Base-by-base conservation (phyloP, 2,329 filamentous ascomycete genomes). In the Scedosporium apiospermum region DNA sequence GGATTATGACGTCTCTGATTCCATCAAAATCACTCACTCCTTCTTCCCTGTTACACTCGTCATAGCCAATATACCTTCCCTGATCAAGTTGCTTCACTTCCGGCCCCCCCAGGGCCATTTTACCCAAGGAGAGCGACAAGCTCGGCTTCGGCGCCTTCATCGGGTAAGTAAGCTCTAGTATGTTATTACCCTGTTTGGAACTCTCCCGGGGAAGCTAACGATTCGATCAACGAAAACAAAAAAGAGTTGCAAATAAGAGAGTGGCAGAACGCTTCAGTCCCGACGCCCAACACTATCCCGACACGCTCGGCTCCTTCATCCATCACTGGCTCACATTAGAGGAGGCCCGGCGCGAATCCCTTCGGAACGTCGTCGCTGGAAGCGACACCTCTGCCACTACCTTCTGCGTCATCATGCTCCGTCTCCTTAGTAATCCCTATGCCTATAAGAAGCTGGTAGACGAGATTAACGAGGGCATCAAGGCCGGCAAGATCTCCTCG, bases 391-490 rank as follows among this genome's bases (percentile, higher is more conserved):
- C 70, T 2, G 70, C 75, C 1, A 71, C 67, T 0, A 69, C 68
- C 1, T 71, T 78, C 38, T 78, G 82, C 1, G 73, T 77, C 16
- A 79, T 76, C 1, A 65, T 86, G 59, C 74, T 85, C 14, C 78
- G 81, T 66, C 70, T 86, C 59, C 75, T 81, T 6, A 81, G 76
- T 0, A 79, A 77, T 42, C 81, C 82, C 0, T 70, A 72, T 0
- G 74, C 80, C 0, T 80, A 82, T 61, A 60, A 66, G 2, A 77
- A 76, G 3, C 72, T 87, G 0, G 77, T 78, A 34, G 66, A 66
- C 0, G 84, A 87, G 65, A 76, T 85, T 30, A 76, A 81, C 55
- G 63, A 68, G 1, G 69, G 70, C 3, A 63, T 64, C 42, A 42
- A 61, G 30, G 66, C 66, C 12, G 68, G 66, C 16, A 58, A 65